Evolutionary conservation across 352 stramenopile species (phyloP).

Genomic region (Phytophthora melonis): DNA sequence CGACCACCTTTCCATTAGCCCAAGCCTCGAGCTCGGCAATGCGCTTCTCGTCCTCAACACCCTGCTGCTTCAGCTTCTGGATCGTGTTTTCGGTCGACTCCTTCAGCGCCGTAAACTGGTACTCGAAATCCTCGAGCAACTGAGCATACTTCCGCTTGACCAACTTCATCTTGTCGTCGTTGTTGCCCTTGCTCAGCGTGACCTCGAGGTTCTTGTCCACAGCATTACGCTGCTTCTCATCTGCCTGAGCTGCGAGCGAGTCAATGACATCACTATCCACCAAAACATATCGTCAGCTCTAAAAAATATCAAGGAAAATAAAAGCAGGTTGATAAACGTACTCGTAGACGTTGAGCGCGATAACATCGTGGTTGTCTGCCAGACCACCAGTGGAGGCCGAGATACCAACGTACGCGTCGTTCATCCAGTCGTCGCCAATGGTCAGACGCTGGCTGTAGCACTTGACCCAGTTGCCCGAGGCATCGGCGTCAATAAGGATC

Average conservation of each 20-base stretch:
- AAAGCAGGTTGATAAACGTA: conserved; percentile 41
- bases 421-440: conserved; percentile 64
- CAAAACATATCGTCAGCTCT: conserved; percentile 20
- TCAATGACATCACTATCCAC: conserved; percentile 69
- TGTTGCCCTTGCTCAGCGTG: conserved; percentile 57
- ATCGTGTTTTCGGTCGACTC: conserved; percentile 88
- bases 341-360: conserved; percentile 81
- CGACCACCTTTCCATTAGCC: conserved; percentile 64
- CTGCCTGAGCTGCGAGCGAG: conserved; percentile 49
- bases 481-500: conserved; percentile 79
- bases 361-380: conserved; percentile 87
- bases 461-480: conserved; percentile 75
- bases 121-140: conserved; percentile 87
- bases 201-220: conserved; percentile 62
- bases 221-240: conserved; percentile 73
- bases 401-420: conserved; percentile 75
- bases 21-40: conserved; percentile 81
- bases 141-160: conserved; percentile 85
- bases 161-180: conserved; percentile 67
- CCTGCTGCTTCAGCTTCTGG: conserved; percentile 79
- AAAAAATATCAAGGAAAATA: neutral
- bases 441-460: conserved; percentile 67
- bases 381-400: conserved; percentile 85
- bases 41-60: conserved; percentile 68
- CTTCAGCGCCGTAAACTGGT: conserved; percentile 85